Evolutionary conservation across 148 eudicot species (phyloP), one percentile per base, ranked within the genome.

Genomic region (Rhododendron ferrugineum): DNA sequence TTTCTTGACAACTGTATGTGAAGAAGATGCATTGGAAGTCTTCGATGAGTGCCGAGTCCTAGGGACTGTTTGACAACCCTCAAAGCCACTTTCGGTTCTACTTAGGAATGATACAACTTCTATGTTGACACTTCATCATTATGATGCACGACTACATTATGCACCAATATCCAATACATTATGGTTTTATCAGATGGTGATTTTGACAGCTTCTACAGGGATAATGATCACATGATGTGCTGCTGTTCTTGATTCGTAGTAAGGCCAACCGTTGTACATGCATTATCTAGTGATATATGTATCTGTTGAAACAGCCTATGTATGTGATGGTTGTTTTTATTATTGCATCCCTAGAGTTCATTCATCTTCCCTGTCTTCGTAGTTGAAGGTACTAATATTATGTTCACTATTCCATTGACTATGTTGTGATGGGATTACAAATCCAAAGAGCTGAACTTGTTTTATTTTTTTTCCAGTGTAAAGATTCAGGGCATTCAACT

Each of bases 401-500:
- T 30, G 22, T 54, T 84, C 13, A 42, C 50, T 15, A 58, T 68
- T 28, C 47, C 14, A 22, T n/a, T 28, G 18, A 3, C 58, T 68
- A 37, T 64, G 64, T 56, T 85, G 58, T 58, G 46, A 14, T 26
- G 56, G 64, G 52, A 76, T 74, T 81, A 56, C 32, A 13, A 30
- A 82, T 47, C 28, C 47, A 66, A 68, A 83, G 62, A 36, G 30
- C 34, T 37, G 6, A 79, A 85, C 52, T 44, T 62, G 64, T 87
- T 85, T 73, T 80, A 13, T 42, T 34, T 89, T 76, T 79, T 82
- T 44, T 87, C 80, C 97, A 96, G 98, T 78, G 94, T 96, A 77
- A 94, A 95, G 88, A 92, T 96, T 85, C 92, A 87, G 90, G 89
- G 87, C 77, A 70, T 96, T 86, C 93, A 90, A 75, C 94, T 91